Evolutionary conservation across 768 basidiomycete genomes (phyloP).

Genomic region (Cyathus striatus): DNA sequence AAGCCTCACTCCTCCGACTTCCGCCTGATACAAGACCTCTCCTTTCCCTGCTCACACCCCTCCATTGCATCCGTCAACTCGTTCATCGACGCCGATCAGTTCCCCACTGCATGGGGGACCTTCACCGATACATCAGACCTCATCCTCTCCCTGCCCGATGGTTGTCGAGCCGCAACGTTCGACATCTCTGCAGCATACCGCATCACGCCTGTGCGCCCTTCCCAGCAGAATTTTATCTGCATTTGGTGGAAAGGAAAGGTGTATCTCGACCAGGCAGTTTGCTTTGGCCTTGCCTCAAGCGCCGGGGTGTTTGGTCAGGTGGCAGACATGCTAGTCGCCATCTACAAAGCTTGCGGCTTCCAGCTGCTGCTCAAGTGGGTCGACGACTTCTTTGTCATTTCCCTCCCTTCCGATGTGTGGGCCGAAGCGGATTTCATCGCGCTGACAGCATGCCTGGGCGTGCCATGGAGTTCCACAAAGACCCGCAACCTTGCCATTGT

Average conservation of each 20-base stretch:
- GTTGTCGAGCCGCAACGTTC: constrained; percentile 28
- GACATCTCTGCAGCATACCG: constrained; percentile 34
- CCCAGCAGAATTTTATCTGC: constrained; percentile 24
- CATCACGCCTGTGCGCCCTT: constrained; percentile 24
- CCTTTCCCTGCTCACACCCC: constrained; percentile 19
- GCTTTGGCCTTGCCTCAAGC: constrained; percentile 26
- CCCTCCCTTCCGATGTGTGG: constrained; percentile 13
- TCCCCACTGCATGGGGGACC: constrained; percentile 27
- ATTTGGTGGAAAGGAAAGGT: constrained; percentile 25
- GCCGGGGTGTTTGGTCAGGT: constrained; percentile 28
- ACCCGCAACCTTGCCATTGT: constrained; percentile 8
- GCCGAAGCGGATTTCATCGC: constrained; percentile 21
- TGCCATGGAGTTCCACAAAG: constrained; percentile 29
- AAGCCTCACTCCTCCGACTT: constrained; percentile 21
- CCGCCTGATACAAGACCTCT: constrained; percentile 22
- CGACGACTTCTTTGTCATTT: constrained; percentile 28
- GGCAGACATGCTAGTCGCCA: constrained; percentile 25
- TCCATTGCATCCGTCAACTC: constrained; percentile 17
- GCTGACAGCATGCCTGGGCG: constrained; percentile 16
- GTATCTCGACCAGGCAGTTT: constrained; percentile 24
- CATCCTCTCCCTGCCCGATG: constrained; percentile 22
- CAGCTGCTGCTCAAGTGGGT: constrained; percentile 28
- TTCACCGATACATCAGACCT: constrained; percentile 18
- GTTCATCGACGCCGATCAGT: constrained; percentile 5
- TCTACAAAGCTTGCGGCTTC: constrained; percentile 23